phyloP scores from a whole-genome alignment of 345 rosid species.

The Salix suchowensis region DNA sequence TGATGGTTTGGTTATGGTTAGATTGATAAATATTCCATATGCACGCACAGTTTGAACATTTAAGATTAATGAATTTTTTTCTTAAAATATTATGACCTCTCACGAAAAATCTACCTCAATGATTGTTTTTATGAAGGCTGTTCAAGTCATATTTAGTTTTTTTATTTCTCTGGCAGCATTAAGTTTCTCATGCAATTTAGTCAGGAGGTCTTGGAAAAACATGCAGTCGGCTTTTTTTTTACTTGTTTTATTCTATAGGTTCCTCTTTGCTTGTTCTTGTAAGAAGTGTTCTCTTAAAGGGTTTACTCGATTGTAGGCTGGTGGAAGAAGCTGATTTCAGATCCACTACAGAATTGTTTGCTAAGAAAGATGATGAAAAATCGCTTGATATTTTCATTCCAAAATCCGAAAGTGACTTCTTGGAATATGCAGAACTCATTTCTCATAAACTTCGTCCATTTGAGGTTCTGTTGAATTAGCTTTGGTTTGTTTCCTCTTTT shows the following conservation, averaged over 20 bases:
- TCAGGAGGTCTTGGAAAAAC: background rate
- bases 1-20: too few relatives aligned
- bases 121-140: background rate
- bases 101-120: background rate
- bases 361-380: conserved; percentile 52
- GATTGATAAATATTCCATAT: too few relatives aligned
- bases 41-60: too few relatives aligned
- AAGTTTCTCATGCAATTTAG: background rate
- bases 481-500: background rate
- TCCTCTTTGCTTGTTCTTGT: background rate
- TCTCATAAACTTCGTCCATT: conserved; percentile 60
- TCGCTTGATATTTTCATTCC: conserved; percentile 72
- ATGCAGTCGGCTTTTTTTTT: background rate
- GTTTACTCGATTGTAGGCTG: conserved; percentile 38
- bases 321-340: conserved; percentile 91
- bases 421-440: conserved; percentile 86
- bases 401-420: conserved; percentile 84
- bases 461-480: conserved; percentile 47
- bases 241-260: background rate
- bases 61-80: background rate
- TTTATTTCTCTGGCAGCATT: background rate
- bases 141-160: background rate
- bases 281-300: background rate
- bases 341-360: conserved; percentile 69
- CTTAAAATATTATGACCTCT: background rate